These are phyloP conservation scores for Collybia sordida DNA, from an alignment of 768 basidiomycete genomes.

Conservation along the genomic window DNA sequence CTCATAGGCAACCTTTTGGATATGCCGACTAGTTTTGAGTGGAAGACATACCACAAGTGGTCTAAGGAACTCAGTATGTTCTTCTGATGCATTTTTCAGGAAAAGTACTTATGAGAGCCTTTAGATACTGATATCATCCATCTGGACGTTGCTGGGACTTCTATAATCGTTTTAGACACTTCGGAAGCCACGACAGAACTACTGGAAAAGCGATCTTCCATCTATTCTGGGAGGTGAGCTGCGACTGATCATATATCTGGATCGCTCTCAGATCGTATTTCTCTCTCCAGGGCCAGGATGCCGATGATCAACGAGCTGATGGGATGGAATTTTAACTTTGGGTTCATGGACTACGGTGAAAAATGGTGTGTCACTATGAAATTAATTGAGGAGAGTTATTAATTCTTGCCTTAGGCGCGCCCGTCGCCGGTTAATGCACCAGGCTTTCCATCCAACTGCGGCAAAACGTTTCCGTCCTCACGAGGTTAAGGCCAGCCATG, in stretches of 20 bases:
- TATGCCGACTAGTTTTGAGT: constrained; percentile 3
- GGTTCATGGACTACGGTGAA: constrained; percentile 15
- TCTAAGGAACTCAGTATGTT: constrained; percentile 8
- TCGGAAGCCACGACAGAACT: constrained; percentile 19
- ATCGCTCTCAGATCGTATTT: background rate
- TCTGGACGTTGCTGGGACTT: constrained; percentile 16
- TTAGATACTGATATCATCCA: constrained; percentile 22
- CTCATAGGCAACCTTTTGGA: constrained; percentile 12
- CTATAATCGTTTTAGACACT: constrained; percentile 20
- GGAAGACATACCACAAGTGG: constrained; percentile 14
- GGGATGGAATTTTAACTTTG: constrained; percentile 5
- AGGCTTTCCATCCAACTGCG: constrained; percentile 16
- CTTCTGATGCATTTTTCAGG: background rate
- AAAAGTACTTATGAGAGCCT: background rate
- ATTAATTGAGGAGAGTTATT: background rate
- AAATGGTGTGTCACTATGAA: constrained; percentile 1
- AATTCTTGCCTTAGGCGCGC: constrained; percentile 12
- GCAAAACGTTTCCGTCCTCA: constrained; percentile 13
- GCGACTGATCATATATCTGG: background rate
- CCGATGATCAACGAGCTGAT: constrained; percentile 15
- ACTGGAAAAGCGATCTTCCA: constrained; percentile 18
- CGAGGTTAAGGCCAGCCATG: constrained; percentile 13
- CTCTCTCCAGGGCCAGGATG: constrained; percentile 7
- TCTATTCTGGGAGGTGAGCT: constrained; percentile 19
- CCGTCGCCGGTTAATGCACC: constrained; percentile 16